A percentile compares a stretch with the other conserved stretches of the same genome.
These are phyloP conservation scores for Chamaecrista fasciculata DNA, from an alignment of 306 rosid species.

Conservation along the genomic window DNA sequence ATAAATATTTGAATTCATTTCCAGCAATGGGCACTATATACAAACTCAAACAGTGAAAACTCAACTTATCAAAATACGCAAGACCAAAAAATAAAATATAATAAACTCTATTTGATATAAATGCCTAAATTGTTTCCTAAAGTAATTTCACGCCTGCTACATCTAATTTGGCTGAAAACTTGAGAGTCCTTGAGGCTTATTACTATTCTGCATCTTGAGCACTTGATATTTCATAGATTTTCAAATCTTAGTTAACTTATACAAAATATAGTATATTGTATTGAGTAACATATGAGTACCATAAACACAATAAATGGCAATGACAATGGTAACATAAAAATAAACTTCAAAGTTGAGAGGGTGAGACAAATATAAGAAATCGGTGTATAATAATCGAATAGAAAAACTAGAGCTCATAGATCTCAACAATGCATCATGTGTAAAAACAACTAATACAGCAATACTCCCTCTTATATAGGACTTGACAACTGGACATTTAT, in stretches of 20 bases:
- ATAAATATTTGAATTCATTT: too few species aligned
- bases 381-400: not conserved
- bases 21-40: too few species aligned
- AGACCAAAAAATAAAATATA: too few species aligned
- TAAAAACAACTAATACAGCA: constrained; percentile 1
- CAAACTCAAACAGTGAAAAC: too few species aligned
- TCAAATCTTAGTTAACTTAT: not conserved
- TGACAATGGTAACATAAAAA: too few species aligned
- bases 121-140: too few species aligned
- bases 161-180: too few species aligned
- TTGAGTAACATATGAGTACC: not conserved
- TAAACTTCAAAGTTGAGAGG: not conserved
- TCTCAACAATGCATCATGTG: constrained; percentile 19
- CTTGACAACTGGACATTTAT: not conserved
- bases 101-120: too few species aligned
- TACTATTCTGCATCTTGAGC: not conserved
- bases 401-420: not conserved
- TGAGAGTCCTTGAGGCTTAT: not conserved
- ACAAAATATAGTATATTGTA: not conserved
- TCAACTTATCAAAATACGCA: too few species aligned
- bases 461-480: not conserved
- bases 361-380: not conserved
- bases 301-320: too few species aligned
- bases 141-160: too few species aligned
- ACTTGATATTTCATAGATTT: not conserved